These are phyloP conservation scores for Brassica cretica DNA, from an alignment of 345 rosid genomes.

Conservation along the genomic window DNA sequence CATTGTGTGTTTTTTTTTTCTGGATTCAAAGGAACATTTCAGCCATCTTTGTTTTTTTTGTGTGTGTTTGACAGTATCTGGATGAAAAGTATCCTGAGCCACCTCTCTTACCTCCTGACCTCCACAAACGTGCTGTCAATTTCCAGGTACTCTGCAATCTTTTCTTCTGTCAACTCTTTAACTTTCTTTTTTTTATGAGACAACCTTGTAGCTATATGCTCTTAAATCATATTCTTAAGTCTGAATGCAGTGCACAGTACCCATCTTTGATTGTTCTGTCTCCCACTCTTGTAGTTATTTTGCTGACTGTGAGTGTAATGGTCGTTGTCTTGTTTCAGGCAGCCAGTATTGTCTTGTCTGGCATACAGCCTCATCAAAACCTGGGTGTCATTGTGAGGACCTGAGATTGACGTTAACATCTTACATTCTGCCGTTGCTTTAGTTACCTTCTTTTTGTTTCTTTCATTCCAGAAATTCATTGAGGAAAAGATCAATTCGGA, in stretches of 20 bases:
- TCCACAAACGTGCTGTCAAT: constrained; percentile 60
- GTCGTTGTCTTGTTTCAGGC: constrained; percentile 44
- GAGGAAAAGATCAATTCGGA: constrained; percentile 55
- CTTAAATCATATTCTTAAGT: not conserved
- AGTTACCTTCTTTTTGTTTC: not conserved
- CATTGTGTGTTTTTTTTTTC: not conserved
- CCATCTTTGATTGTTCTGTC: not conserved
- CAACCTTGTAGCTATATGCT: not conserved
- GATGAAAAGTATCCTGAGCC: constrained; percentile 83
- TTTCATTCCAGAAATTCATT: constrained; percentile 48
- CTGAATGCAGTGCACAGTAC: not conserved
- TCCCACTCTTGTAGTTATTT: not conserved
- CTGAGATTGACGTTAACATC: not conserved
- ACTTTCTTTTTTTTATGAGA: not conserved
- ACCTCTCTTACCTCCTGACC: constrained; percentile 66
- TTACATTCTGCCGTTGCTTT: not conserved
- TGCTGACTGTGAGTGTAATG: not conserved
- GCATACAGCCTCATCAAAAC: constrained; percentile 86
- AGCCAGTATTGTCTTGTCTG: constrained; percentile 69
- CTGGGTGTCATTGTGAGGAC: constrained; percentile 53
- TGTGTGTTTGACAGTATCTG: constrained; percentile 50
- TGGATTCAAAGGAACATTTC: not conserved
- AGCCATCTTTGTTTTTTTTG: not conserved
- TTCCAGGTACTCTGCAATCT: constrained; percentile 52
- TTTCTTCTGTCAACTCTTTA: not conserved